These are phyloP conservation scores for Quercus tomentella DNA, from an alignment of 331 rosid genomes.

Conservation along the genomic window DNA sequence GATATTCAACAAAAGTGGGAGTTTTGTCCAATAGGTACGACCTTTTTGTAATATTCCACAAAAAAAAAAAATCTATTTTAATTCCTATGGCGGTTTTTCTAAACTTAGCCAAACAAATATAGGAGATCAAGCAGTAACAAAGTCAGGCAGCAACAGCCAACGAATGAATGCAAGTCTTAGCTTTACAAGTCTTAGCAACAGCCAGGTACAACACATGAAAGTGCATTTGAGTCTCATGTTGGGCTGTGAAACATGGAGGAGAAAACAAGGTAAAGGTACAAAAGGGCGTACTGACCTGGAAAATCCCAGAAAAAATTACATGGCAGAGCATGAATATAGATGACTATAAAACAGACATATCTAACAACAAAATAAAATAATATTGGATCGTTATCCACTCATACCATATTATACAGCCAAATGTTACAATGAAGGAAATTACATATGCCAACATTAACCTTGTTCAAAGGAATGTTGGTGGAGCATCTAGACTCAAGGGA, in stretches of 20 bases:
- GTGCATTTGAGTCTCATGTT: neutral
- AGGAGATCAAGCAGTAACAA: neutral
- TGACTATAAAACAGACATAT: too few species aligned
- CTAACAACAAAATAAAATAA: too few species aligned
- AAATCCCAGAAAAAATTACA: neutral
- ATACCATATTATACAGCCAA: too few species aligned
- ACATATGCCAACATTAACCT: too few species aligned
- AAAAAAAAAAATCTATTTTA: neutral
- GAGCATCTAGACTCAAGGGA: too few species aligned
- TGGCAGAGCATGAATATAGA: neutral
- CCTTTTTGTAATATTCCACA: neutral
- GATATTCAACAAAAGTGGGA: too few species aligned
- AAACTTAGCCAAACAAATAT: neutral
- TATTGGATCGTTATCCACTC: too few species aligned
- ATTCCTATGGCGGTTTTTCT: neutral
- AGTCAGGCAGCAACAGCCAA: neutral
- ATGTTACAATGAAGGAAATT: too few species aligned
- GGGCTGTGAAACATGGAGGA: neutral
- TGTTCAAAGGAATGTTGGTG: too few species aligned
- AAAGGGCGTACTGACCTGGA: neutral
- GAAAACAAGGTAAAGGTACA: neutral
- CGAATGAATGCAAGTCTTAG: too few species aligned
- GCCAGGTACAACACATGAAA: neutral
- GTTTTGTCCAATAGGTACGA: too few species aligned
- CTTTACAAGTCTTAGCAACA: neutral